Evolutionary conservation across 2,329 filamentous ascomycete genomes (phyloP), one percentile per base, ranked within the genome.

Genomic region (Penicillium sp.): DNA sequence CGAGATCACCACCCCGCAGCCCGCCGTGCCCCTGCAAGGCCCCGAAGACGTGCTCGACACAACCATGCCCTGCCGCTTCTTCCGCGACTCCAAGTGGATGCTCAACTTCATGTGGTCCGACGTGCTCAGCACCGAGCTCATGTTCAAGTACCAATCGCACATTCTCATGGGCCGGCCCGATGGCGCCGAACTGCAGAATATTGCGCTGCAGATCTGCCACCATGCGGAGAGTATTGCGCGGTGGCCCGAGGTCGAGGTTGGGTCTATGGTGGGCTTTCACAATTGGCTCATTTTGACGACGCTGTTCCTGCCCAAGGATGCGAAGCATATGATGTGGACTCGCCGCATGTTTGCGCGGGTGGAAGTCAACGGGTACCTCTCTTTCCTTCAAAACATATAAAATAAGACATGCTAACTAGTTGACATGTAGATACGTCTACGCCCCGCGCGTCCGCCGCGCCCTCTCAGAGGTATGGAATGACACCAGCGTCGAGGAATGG

Each of bases 231-330:
- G 88, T 1, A 81, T 97, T 38, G 83, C 89, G 62, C 81, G 81
- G 57, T 94, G 86, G 79, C 86, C 88, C 0, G 77, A 81, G 1
- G 84, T 84, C 20, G 88, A 89, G 0, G 83, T 83, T 24, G 91
- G 91, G 1, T 83, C 84, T 12, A 74, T 93, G 14, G 77, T 95
- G 26, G 81, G 87, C 43, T 83, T 89, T 43, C 91, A 96, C 67
- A 85, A 90, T 12, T 85, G 84, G 63, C 75, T 97, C 35, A 87
- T 86, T 0, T 87, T 97, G 57, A 85, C 89, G 1, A 82, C 84
- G 11, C 77, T 96, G 52, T 94, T 94, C 66, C 74, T 97, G n/a
- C 90, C 89, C 0, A 85, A 84, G 61, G 89, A 96, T 59, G 68
- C 77, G 24, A 84, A 79, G 61, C 85, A 95, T 67, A 83, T 84